phyloP scores from a whole-genome alignment of 164 flowering plant species.

The Stephania japonica region DNA sequence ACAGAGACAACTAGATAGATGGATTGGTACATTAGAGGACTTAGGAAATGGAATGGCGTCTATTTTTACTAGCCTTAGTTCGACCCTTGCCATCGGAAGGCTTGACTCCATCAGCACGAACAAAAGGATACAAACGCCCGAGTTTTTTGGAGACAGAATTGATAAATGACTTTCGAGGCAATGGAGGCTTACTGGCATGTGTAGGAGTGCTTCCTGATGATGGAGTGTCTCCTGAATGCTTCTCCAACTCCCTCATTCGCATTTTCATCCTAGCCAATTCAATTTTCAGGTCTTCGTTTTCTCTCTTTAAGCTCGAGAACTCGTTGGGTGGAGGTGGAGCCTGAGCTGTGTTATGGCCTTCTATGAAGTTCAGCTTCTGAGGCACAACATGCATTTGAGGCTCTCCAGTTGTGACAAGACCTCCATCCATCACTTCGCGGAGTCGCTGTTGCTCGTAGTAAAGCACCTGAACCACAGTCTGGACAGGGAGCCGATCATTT shows the following conservation, averaged over 20 bases:
- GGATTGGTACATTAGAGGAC: not conserved
- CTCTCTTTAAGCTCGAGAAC: conserved; percentile 43
- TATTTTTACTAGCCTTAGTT: conserved; percentile 44
- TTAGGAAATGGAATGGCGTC: conserved; percentile 88
- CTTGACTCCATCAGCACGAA: conserved; percentile 29
- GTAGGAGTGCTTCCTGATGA: conserved; percentile 20
- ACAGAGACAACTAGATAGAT: conserved; percentile 1
- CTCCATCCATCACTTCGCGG: conserved; percentile 50
- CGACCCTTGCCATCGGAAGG: conserved; percentile 38
- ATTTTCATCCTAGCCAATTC: conserved; percentile 63
- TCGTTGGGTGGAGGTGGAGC: conserved; percentile 28
- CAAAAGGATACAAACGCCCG: conserved; percentile 56
- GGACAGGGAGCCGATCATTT: conserved; percentile 88
- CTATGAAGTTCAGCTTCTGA: conserved; percentile 25
- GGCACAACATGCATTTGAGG: conserved; percentile 13
- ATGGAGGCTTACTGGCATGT: conserved; percentile 52
- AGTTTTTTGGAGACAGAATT: conserved; percentile 58
- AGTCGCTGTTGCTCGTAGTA: conserved; percentile 94
- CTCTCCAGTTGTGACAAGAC: conserved; percentile 17
- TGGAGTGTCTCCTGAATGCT: conserved; percentile 3
- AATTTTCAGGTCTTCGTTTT: conserved; percentile 72
- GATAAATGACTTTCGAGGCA: conserved; percentile 73
- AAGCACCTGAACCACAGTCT: conserved; percentile 91
- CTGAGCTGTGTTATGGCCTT: conserved; percentile 22
- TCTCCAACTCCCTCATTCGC: conserved; percentile 64